Base-by-base conservation (phyloP, 2,329 filamentous ascomycete genomes). In the Hymenoscyphus repandus region DNA sequence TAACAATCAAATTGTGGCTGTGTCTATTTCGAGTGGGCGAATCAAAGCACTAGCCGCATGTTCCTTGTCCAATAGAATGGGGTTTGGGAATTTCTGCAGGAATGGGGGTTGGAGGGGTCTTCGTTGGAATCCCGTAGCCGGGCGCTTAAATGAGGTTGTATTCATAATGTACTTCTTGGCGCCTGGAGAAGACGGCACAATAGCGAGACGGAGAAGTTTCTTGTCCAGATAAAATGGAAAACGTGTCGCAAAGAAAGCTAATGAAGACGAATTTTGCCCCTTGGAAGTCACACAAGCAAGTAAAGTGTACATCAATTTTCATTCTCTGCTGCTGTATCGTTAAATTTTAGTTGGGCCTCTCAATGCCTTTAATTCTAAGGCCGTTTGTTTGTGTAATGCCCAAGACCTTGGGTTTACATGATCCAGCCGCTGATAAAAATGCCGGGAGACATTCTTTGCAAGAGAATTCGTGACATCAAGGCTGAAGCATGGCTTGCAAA, bases 11-110 rank as follows among this genome's bases (percentile, higher is more conserved):
- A 45, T 52, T 51, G 55, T 54, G 56, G 54, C 58, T 58, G 60
- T 54, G 53, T 58, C 60, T 63, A 63, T 62, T 60, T 50, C 55
- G 45, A 37, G 45, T 30, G 33, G 18, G 18, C 38, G 38, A 40
- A 17, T 17, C 10, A 11, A 40, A 17, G n/a, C 38, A 17, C 18
- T 13, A 30, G 40, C 5, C 30, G 40, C 30, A 27, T 27, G 30
- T 30, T 30, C 12, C 13, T 43, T 13, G 22, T 30, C 56, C 59
- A 60, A 60, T 58, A 45, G 47, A 43, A 48, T 22, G 11, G 22
- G 17, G 15, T 41, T n/a, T 12, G 18, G 18, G 13, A 47, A 17
- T 30, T 17, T 47, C 36, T 1, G 39, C 32, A 38, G 44, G 18
- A 46, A 15, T 20, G 20, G 17, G 17, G 11, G n/a, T n/a, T 31